Conservation (phyloP, 78 protist species). For the Planoprotostelium fungivorum region DNA sequence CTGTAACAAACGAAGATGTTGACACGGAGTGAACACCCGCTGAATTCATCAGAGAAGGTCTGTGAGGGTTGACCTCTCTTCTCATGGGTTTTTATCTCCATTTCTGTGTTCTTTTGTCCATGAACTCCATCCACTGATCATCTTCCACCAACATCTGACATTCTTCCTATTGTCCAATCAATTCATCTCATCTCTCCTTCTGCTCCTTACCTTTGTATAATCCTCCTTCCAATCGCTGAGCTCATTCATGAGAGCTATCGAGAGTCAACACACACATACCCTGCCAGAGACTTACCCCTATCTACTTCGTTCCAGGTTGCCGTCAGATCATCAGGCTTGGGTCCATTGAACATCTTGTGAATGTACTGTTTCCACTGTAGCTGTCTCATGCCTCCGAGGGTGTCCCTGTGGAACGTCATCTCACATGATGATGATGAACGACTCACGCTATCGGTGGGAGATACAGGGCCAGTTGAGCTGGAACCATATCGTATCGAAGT, state of each 20-base stretch:
- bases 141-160: too few relatives aligned
- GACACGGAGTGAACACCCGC: too few relatives aligned
- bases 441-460: too few relatives aligned
- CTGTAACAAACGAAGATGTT: too few relatives aligned
- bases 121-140: too few relatives aligned
- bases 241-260: not conserved
- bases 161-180: too few relatives aligned
- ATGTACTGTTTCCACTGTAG: not conserved
- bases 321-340: not conserved
- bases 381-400: not conserved
- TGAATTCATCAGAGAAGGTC: too few relatives aligned
- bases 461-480: not conserved
- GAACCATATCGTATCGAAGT: not conserved
- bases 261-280: not conserved
- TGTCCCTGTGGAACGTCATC: not conserved
- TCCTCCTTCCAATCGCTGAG: not conserved
- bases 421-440: not conserved
- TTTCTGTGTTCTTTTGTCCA: too few relatives aligned
- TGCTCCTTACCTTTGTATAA: not conserved
- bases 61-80: too few relatives aligned
- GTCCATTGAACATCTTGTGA: not conserved
- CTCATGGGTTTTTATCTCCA: too few relatives aligned
- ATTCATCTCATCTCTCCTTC: too few relatives aligned
- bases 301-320: not conserved
- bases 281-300: not conserved